phyloP scores from a whole-genome alignment of 805 yeast genomes.

The Peterozyma xylosa region DNA sequence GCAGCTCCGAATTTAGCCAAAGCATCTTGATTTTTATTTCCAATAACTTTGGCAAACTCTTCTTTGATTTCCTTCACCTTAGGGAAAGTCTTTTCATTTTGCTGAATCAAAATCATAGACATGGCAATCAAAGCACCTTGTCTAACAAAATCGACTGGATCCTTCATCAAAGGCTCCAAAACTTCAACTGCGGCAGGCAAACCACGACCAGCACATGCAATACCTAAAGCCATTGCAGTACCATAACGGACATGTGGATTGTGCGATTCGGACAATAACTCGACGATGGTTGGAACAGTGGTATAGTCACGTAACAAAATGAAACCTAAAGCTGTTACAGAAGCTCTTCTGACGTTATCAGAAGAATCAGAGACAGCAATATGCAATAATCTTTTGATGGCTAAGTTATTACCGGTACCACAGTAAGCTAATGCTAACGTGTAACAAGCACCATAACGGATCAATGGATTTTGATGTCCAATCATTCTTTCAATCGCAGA shows the following conservation, averaged over 20 bases:
- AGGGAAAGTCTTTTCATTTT: slow-evolving; percentile 76
- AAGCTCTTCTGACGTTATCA: slow-evolving; percentile 94
- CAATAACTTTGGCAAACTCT: slow-evolving; percentile 64
- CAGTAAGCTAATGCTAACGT: slow-evolving; percentile 94
- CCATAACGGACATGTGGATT: slow-evolving; percentile 98
- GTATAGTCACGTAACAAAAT: slow-evolving; percentile 84
- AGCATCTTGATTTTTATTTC: slow-evolving; percentile 91
- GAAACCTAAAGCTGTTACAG: slow-evolving; percentile 88
- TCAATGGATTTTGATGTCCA: slow-evolving; percentile 68
- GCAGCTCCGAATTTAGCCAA: slow-evolving; percentile 98
- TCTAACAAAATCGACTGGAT: slow-evolving; percentile 93
- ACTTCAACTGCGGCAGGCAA: slow-evolving; percentile 84
- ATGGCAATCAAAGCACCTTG: slow-evolving; percentile 95
- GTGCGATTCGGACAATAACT: slow-evolving; percentile 85
- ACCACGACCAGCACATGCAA: slow-evolving; percentile 94
- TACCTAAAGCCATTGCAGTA: slow-evolving; percentile 94
- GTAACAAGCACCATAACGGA: slow-evolving; percentile 94
- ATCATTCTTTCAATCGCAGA: slow-evolving; percentile 56
- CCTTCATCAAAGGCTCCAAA: slow-evolving; percentile 85
- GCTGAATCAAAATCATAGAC: slow-evolving; percentile 84
- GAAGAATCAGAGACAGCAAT: slow-evolving; percentile 94
- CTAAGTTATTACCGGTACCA: slow-evolving; percentile 88
- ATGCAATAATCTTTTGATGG: slow-evolving; percentile 81
- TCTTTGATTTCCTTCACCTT: slow-evolving; percentile 74
- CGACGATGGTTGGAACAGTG: slow-evolving; percentile 93